Evolutionary conservation across 345 rosid species (phyloP), one percentile per base, ranked within the genome.

Genomic region (Rhodamnia rubescens): DNA sequence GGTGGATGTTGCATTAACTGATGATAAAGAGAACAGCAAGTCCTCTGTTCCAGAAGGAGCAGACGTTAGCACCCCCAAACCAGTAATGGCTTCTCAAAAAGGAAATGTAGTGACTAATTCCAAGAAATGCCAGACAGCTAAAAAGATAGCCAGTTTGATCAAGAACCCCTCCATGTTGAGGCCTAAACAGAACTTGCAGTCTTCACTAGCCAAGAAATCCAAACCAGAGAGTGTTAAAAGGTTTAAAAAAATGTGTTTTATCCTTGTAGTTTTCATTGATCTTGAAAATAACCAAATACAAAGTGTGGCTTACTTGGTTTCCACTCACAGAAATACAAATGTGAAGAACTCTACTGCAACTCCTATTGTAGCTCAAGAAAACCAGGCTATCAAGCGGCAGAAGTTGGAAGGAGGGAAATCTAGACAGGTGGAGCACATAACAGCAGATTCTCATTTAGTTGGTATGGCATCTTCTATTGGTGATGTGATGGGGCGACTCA

Each of bases 311-410:
- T 54, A 82, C 75, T 55, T 50, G 13, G 55, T 61, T 69, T 75
- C 40, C 50, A 75, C 78, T 74, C 16, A 7, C 85, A 96, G 99
- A 89, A 90, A 83, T 50, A 84, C 87, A 26, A 92, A 42, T 80
- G 84, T 84, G 51, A 91, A 88, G 83, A 85, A 84, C 27, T 42
- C 85, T 36, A 83, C 90, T 69, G 92, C 91, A 55, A 91, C 95
- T 82, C 89, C 93, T 84, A 90, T 61, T 88, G 89, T 96, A 84
- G 93, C 89, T 87, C 98, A 93, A 86, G 99, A 98, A 88, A 95
- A 94, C 87, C 99, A 95, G 91, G 98, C 99, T 27, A 91, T 98
- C 84, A 98, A 98, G 89, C 91, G 95, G 87, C 99, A 98, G 93
- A 96, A 95, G 94, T 93, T 98, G 84, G 99, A 96, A 2, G 99